phyloP scores from a whole-genome alignment of 1,284 basidiomycete genomes.

The Sanghuangporus weigelae region DNA sequence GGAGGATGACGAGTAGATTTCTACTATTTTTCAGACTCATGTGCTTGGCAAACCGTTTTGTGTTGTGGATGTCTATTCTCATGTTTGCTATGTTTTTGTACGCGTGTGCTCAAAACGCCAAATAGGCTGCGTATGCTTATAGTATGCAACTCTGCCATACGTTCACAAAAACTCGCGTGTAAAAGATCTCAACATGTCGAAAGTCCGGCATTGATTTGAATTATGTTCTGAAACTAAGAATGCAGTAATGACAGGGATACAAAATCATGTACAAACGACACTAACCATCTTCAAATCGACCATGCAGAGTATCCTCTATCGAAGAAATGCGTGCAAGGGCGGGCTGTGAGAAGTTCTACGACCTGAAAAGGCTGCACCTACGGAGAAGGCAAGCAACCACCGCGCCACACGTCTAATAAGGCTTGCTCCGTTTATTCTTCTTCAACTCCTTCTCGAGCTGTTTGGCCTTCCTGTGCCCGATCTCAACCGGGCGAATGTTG shows the following conservation, averaged over 20 bases:
- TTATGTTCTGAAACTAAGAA: not conserved
- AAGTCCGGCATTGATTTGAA: not conserved
- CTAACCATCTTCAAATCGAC: slow-evolving; percentile 6
- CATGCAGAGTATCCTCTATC: not conserved
- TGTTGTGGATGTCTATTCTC: not conserved
- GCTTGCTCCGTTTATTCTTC: slow-evolving; percentile 47
- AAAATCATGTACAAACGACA: not conserved
- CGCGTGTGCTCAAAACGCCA: slow-evolving; percentile 13
- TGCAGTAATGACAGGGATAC: not conserved
- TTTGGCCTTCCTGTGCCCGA: slow-evolving; percentile 86
- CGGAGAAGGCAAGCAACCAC: not conserved
- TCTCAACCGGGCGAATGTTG: slow-evolving; percentile 86
- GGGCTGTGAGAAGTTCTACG: slow-evolving; percentile 16
- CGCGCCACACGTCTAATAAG: slow-evolving; percentile 4
- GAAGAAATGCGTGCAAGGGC: not conserved
- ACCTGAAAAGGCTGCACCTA: slow-evolving; percentile 11
- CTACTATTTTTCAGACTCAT: not conserved
- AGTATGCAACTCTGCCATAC: slow-evolving; percentile 3
- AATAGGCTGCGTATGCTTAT: slow-evolving; percentile 12
- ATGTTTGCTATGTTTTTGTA: slow-evolving; percentile 11
- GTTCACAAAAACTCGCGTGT: not conserved
- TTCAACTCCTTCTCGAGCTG: slow-evolving; percentile 76
- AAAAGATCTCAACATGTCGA: not conserved
- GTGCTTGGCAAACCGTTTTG: not conserved
- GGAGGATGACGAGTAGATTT: slow-evolving; percentile 48